Conservation (phyloP, 257 asterid genomes). For the Solanum paucissectum region DNA sequence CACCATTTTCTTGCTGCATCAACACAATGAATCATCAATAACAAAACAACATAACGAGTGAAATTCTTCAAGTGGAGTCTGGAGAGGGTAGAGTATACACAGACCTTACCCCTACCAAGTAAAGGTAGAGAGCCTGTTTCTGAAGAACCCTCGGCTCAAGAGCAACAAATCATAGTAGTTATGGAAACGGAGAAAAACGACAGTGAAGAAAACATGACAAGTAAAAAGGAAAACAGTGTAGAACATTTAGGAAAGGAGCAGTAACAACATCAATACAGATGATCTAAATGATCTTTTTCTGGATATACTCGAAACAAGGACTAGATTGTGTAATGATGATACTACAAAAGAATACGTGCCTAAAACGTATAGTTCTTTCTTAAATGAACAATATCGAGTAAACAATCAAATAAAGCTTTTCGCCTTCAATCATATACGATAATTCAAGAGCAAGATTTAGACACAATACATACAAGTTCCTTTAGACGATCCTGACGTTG, state of each 20-base stretch:
- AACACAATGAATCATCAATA: neutral
- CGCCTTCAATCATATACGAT: neutral
- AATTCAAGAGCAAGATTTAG: neutral
- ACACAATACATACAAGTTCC: neutral
- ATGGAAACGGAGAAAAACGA: too few relatives aligned
- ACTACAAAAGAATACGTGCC: neutral
- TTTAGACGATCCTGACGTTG: neutral
- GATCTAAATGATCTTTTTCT: neutral
- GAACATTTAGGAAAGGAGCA: too few relatives aligned
- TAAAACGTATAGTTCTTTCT: neutral
- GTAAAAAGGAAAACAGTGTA: too few relatives aligned
- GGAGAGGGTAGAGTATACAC: too few relatives aligned
- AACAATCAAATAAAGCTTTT: neutral
- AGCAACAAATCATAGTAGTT: too few relatives aligned
- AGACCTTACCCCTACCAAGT: too few relatives aligned
- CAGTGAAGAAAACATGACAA: too few relatives aligned
- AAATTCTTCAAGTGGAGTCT: too few relatives aligned
- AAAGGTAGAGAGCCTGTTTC: too few relatives aligned
- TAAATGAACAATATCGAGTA: neutral
- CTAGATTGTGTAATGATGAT: neutral
- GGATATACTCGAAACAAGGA: neutral
- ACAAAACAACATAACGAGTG: neutral
- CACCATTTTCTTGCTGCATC: slow-evolving; percentile 2
- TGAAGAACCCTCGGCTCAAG: too few relatives aligned
- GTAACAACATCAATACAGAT: neutral